phyloP scores from a whole-genome alignment of 306 rosid genomes.

The Vigna trinervia region DNA sequence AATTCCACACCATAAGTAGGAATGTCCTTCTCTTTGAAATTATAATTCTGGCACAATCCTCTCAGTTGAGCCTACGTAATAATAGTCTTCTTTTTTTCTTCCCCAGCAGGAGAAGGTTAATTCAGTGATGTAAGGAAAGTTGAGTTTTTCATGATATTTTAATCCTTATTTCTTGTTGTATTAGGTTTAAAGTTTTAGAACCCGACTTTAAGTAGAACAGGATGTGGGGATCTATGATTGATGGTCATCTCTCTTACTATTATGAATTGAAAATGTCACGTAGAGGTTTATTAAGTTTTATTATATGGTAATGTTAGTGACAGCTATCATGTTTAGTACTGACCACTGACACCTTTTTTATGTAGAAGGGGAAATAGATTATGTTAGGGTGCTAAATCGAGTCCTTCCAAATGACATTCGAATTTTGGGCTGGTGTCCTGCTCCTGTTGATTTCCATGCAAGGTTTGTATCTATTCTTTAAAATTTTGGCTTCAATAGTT shows the following conservation, averaged over 20 bases:
- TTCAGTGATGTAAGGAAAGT: neutral
- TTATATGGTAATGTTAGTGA: neutral
- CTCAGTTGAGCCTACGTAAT: neutral
- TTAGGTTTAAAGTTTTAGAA: neutral
- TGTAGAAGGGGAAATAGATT: conserved; percentile 84
- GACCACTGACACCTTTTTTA: conserved; percentile 1
- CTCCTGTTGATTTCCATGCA: conserved; percentile 85
- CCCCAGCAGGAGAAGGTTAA: neutral
- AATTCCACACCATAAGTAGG: neutral
- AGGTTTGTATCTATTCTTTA: conserved; percentile 65
- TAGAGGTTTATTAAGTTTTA: neutral
- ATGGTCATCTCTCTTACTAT: neutral
- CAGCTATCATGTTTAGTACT: neutral
- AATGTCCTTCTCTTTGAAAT: conserved; percentile 11
- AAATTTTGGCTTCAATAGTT: conserved; percentile 18
- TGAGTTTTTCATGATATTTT: conserved; percentile 2
- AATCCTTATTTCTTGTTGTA: neutral
- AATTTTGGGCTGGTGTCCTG: conserved; percentile 86
- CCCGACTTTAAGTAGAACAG: neutral
- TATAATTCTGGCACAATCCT: neutral
- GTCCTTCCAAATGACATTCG: conserved; percentile 87
- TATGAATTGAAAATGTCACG: neutral
- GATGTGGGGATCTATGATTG: neutral
- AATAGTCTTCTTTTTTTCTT: neutral
- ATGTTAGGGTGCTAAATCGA: conserved; percentile 88